A percentile compares a stretch with the other conserved stretches of the same genome.
Conservation (phyloP, 805 yeast genomes). For the Metschnikowia henanensis region DNA sequence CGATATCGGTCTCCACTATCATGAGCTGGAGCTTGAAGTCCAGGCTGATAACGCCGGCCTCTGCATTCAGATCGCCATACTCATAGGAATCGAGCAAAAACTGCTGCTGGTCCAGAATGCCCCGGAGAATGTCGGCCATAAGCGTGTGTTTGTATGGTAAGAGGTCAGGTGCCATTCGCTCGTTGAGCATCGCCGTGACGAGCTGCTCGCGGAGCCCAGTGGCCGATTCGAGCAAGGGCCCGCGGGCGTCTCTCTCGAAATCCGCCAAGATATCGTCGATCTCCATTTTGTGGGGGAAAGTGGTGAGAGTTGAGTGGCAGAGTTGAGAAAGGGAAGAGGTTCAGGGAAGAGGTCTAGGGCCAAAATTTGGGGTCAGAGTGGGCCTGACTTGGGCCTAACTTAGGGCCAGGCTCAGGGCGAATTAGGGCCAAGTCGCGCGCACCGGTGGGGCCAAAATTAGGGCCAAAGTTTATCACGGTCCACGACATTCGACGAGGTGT, state of each 20-base stretch:
- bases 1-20: conserved; percentile 89
- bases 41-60: conserved; percentile 24
- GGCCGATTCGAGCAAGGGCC: conserved; percentile 3
- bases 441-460: too few species aligned
- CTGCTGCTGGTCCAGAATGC: conserved; percentile 71
- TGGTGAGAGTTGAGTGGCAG: too few species aligned
- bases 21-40: conserved; percentile 78
- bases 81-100: conserved; percentile 76
- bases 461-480: too few species aligned
- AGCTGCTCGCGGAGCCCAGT: conserved; percentile 42
- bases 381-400: too few species aligned
- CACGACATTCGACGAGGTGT: too few species aligned
- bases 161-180: conserved; percentile 85
- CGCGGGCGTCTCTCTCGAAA: conserved; percentile 44
- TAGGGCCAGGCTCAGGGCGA: too few species aligned
- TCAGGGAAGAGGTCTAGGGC: too few species aligned
- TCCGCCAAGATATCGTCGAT: conserved; percentile 72
- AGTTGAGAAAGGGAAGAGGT: too few species aligned
- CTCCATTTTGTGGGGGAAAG: conserved; percentile 53
- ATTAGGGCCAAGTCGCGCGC: too few species aligned
- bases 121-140: conserved; percentile 53
- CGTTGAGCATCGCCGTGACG: conserved; percentile 74
- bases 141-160: conserved; percentile 67
- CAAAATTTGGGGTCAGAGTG: too few species aligned
- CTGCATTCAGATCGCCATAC: conserved; percentile 54